Percentiles rank a stretch among this genome's conserved stretches.
phyloP scores from a whole-genome alignment of 805 yeast species.

The Saccharomycopsis guyanensis region DNA sequence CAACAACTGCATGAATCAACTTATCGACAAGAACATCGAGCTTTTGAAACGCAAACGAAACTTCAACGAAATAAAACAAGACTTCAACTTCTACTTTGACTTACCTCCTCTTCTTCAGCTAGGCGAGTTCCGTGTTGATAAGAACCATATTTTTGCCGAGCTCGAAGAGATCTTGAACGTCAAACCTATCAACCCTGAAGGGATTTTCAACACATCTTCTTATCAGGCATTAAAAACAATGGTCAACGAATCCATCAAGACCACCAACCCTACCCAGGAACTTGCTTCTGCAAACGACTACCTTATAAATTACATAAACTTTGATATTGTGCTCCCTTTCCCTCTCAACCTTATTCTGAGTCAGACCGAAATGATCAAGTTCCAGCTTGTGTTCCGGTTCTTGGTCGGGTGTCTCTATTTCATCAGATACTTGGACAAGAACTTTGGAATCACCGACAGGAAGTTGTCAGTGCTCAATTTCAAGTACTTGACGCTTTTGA shows the following conservation, averaged over 20 bases:
- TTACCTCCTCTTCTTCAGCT: constrained; percentile 1
- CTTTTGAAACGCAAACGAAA: constrained; percentile 13
- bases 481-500: constrained; percentile 4
- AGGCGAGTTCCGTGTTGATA: constrained; percentile 31
- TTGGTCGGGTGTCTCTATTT: constrained; percentile 29
- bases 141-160: constrained; percentile 32
- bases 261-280: not conserved
- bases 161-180: constrained; percentile 45
- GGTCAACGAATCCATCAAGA: constrained; percentile 11
- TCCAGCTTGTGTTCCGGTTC: constrained; percentile 73
- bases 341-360: constrained; percentile 76
- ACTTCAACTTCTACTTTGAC: constrained; percentile 7
- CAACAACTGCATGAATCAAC: constrained; percentile 42
- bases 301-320: constrained; percentile 43
- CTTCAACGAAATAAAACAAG: constrained; percentile 16
- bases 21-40: constrained; percentile 37
- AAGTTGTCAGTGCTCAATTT: constrained; percentile 8
- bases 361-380: constrained; percentile 63
- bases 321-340: constrained; percentile 67
- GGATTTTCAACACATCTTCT: constrained; percentile 31
- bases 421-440: constrained; percentile 5
- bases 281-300: constrained; percentile 29
- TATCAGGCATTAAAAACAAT: constrained; percentile 18
- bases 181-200: constrained; percentile 47
- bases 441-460: not conserved